These are phyloP conservation scores for Sporothrix brasiliensis DNA, from an alignment of 2,329 filamentous ascomycete species.

Conservation along the genomic window DNA sequence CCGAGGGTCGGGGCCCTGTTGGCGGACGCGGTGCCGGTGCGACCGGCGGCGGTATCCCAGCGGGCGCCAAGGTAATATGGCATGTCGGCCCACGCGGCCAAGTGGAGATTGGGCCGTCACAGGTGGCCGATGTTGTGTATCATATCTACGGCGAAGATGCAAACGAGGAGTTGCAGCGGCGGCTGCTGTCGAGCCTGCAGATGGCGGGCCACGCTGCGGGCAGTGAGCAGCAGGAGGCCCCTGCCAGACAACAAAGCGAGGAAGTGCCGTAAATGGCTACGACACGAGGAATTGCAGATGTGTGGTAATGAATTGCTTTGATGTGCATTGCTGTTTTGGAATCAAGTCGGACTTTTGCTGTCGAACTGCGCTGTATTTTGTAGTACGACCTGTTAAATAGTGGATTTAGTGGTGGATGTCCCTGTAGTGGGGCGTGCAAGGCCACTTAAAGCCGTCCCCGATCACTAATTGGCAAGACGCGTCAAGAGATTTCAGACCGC, in stretches of 20 bases:
- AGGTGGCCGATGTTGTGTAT: constrained; percentile 70
- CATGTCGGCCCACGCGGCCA: constrained; percentile 82
- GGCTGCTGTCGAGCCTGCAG: constrained; percentile 64
- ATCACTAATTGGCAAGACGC: constrained; percentile 39
- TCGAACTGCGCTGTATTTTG: not conserved
- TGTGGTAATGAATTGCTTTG: not conserved
- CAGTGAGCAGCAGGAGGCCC: not conserved
- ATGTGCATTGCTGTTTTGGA: not conserved
- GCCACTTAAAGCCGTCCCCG: constrained; percentile 40
- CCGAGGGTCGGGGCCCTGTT: constrained; percentile 24
- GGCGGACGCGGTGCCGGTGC: constrained; percentile 22
- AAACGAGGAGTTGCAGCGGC: constrained; percentile 58
- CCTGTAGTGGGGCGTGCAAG: constrained; percentile 11
- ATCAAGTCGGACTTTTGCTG: not conserved
- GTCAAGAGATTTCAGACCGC: constrained; percentile 27
- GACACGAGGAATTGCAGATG: not conserved
- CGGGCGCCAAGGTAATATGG: constrained; percentile 65
- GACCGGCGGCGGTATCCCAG: not conserved
- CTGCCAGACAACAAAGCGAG: not conserved
- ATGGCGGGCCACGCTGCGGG: not conserved
- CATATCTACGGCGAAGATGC: constrained; percentile 59
- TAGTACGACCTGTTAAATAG: not conserved
- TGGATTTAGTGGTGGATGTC: not conserved
- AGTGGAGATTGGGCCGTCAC: constrained; percentile 78
- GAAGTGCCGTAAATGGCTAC: not conserved